Base-by-base conservation (phyloP, 2,329 filamentous ascomycete species). In the Lecanicillium sp. region DNA sequence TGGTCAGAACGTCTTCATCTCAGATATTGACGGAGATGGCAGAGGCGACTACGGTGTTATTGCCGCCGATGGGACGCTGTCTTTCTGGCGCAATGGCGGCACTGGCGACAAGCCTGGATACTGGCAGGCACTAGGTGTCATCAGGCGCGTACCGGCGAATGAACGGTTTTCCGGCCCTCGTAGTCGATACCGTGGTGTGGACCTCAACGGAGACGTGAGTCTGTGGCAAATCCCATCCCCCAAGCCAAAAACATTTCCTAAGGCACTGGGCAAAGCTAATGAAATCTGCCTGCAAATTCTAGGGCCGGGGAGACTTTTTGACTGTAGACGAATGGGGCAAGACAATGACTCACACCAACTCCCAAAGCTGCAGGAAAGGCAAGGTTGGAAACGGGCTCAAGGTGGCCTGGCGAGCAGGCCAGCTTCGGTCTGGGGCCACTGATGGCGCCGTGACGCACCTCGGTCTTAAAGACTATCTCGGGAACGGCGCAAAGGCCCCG, bases 41-140 rank as follows among this genome's bases (percentile, higher is more conserved):
- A 10, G 32, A 4, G 33, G 6, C 5, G 49, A 49, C 32, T 46
- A 48, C 18, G 37, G 45, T 13, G 36, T 46, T 29, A 35, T 40
- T 3, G 11, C 7, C 3, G 41, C 38, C 7, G 35, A 17, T 4
- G 42, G 40, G 19, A 13, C 31, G 6, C 37, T 46, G 19, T 17
- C 18, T 6, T 29, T 42, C 17, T 45, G 38, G 37, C 17, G 33
- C 17, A 48, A 46, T 32, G 39, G 33, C 19, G 29, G 41, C 8
- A 39, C 33, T 4, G 37, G 31, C 5, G 29, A 36, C 11, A 40
- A 33, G 2, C 53, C 57, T 0, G 39, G 40, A 2, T 57, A 55
- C 43, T 62, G 59, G 58, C 55, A 62, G 43, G 34, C 43, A 1
- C 44, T 62, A 25, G 56, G 44, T 3, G n/a, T n/a, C n/a, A n/a